A percentile compares a stretch with the other conserved stretches of the same genome.
Conservation (phyloP, 2,329 filamentous ascomycete species). For the Capronia coronata region DNA sequence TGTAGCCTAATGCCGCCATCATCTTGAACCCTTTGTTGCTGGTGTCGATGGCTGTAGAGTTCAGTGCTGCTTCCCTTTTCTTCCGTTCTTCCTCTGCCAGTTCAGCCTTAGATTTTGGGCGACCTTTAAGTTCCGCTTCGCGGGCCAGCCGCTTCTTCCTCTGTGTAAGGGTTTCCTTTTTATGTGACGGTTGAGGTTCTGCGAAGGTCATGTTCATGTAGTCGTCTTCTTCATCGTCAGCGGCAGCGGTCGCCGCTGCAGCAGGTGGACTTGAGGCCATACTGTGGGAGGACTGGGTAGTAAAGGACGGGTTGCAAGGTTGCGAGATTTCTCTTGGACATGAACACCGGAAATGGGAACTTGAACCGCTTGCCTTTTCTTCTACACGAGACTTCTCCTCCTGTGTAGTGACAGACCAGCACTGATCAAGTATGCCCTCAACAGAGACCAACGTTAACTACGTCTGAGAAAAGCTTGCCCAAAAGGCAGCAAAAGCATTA, state of each 20-base stretch:
- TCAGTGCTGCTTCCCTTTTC: slow-evolving; percentile 68
- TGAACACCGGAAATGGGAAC: not conserved
- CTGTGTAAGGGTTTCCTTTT: slow-evolving; percentile 59
- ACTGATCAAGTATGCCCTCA: not conserved
- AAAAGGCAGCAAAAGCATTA: too few species aligned
- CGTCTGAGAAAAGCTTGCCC: too few species aligned
- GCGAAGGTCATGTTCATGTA: slow-evolving; percentile 95
- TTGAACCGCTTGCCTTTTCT: not conserved
- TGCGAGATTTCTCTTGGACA: not conserved
- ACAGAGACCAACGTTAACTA: not conserved
- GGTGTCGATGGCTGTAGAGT: slow-evolving; percentile 62
- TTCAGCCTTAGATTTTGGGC: slow-evolving; percentile 72
- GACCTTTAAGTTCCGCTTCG: slow-evolving; percentile 57
- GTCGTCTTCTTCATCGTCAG: slow-evolving; percentile 71
- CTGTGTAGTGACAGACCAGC: not conserved
- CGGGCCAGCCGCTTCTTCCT: slow-evolving; percentile 50
- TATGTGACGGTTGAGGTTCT: slow-evolving; percentile 48
- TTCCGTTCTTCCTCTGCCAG: slow-evolving; percentile 65
- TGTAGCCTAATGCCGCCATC: slow-evolving; percentile 96
- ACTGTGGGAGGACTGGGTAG: not conserved
- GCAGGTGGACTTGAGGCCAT: slow-evolving; percentile 7
- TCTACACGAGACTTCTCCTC: not conserved
- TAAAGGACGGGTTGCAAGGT: not conserved
- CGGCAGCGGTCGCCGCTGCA: not conserved
- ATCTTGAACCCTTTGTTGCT: slow-evolving; percentile 81